Percentiles rank a stretch among this genome's conserved stretches.
Evolutionary conservation across 2,329 filamentous ascomycete genomes (phyloP).

Genomic region (Pyrenochaeta sp.): DNA sequence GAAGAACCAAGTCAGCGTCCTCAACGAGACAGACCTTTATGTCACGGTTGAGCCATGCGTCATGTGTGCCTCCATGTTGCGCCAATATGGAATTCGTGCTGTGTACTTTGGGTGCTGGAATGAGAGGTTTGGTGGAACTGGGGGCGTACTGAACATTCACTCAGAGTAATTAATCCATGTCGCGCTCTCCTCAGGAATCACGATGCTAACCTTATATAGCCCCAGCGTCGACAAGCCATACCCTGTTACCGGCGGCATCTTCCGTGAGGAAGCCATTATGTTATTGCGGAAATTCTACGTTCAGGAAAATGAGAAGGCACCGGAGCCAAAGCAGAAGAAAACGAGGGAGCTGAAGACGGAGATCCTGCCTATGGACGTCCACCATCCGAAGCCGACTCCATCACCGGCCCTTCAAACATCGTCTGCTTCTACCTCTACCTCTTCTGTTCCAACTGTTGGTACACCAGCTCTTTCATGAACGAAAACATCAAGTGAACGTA

Average conservation of each 20-base stretch:
- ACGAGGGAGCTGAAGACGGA: constrained; percentile 69
- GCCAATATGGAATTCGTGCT: constrained; percentile 85
- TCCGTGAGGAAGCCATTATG: constrained; percentile 91
- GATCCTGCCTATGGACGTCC: constrained; percentile 58
- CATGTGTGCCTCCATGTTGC: constrained; percentile 94
- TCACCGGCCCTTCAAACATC: constrained; percentile 22
- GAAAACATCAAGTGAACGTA: background rate
- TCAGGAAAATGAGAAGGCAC: constrained; percentile 90
- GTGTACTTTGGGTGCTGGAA: constrained; percentile 97
- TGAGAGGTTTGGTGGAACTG: constrained; percentile 95
- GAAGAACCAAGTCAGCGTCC: constrained; percentile 71
- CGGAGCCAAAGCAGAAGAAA: constrained; percentile 71
- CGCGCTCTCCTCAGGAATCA: background rate
- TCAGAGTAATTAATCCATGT: constrained; percentile 59
- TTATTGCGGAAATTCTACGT: constrained; percentile 94
- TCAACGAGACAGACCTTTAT: constrained; percentile 82
- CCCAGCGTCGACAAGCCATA: constrained; percentile 80
- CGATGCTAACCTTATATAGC: constrained; percentile 43
- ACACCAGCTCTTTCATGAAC: constrained; percentile 9
- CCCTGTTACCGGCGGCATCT: constrained; percentile 85
- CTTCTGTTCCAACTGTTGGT: constrained; percentile 1
- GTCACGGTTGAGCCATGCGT: constrained; percentile 98
- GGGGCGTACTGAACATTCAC: constrained; percentile 90
- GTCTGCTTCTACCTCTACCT: constrained; percentile 6
- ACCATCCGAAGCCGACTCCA: constrained; percentile 44